These are phyloP conservation scores for Kodamaea jinghongensis DNA, from an alignment of 805 yeast genomes.

Conservation along the genomic window DNA sequence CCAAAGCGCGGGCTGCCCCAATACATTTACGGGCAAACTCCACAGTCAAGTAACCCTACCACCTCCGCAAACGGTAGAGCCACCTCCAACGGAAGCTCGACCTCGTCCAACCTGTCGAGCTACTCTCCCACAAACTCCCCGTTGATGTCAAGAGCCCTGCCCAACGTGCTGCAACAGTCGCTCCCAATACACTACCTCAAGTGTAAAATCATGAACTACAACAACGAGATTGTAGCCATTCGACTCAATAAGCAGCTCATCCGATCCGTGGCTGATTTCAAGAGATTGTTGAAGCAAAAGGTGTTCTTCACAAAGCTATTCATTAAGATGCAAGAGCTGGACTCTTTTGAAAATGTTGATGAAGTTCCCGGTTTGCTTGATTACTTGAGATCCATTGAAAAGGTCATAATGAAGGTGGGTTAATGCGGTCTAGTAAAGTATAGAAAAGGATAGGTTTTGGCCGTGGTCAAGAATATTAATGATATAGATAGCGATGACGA, in stretches of 20 bases:
- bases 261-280: conserved; percentile 23
- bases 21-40: conserved; percentile 1
- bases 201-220: conserved; percentile 28
- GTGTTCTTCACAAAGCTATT: conserved; percentile 25
- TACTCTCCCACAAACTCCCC: conserved; percentile 9
- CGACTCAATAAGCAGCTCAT: conserved; percentile 23
- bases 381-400: conserved; percentile 18
- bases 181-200: conserved; percentile 13
- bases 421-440: no score
- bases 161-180: conserved; percentile 2
- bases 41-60: neutral
- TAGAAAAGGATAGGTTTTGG: no score
- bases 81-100: conserved; percentile 6
- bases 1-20: conserved; percentile 5
- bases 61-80: conserved; percentile 2
- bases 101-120: conserved; percentile 1
- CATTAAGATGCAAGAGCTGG: conserved; percentile 22
- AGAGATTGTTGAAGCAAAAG: conserved; percentile 23
- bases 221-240: conserved; percentile 26
- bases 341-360: conserved; percentile 28
- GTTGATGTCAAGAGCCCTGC: conserved; percentile 8
- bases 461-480: no score
- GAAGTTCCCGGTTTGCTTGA: conserved; percentile 17
- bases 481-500: no score
- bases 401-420: conserved; percentile 20